Base-by-base conservation (phyloP, 2,329 filamentous ascomycete genomes). In the Berkeleyomyces rouxiae region DNA sequence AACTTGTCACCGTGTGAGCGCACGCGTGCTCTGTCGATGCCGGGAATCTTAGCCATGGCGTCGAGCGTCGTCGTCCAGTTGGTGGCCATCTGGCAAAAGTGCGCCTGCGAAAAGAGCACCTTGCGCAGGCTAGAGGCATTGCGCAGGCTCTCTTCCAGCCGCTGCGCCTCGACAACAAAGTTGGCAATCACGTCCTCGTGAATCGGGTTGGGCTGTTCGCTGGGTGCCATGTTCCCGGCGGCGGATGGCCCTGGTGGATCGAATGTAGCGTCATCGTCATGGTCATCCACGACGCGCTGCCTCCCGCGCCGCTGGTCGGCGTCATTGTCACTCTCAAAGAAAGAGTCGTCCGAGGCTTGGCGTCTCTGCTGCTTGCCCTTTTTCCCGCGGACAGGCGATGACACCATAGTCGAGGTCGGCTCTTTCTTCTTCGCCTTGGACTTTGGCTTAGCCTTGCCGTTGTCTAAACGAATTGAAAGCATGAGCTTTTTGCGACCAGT, bases 1-100 rank as follows among this genome's bases (percentile, higher is more conserved):
- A 92, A 82, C 61, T 75, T 77, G 42, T 72, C 74, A 6, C 87
- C 87, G 69, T 84, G 83, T 1, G 76, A 74, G 53, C 76, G 70
- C 33, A 90, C 84, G 69, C 83, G 85, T 36, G 83, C 80, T 1
- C 70, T 66, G 61, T 85, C 79, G 64, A 91, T 85, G 7, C 79
- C 81, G 0, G 78, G 78, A 58, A 92, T 86, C 7, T 72, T 71
- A 40, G 73, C 74, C 82, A 93, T 87, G 63, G 82, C 75, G 13
- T 81, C 78, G 7, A 82, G 68, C 7, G 77, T 82, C 6, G 75
- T 77, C 0, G 87, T 87, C 77, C 87, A 86, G 42, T 77, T 73
- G 59, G 90, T 82, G 10, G 82, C 85, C 86, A 93, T 91, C 67
- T 86, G 80, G 43, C 84, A 82, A 59, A 90, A 78, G 11, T 88